Conservation (phyloP, 768 basidiomycete genomes). For the Agrocybe praecox region DNA sequence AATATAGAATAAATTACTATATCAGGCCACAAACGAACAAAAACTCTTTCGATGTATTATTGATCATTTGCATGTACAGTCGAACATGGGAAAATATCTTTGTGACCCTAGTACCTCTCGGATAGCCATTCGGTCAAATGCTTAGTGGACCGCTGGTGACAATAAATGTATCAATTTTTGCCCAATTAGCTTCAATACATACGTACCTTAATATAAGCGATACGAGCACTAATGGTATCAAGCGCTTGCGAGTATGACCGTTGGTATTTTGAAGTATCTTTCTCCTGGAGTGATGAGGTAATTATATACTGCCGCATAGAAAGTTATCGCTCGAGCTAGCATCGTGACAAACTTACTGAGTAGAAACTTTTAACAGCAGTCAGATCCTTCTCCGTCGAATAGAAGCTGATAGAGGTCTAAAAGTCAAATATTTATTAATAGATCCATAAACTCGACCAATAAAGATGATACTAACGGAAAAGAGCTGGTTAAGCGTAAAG, state of each 20-base stretch:
- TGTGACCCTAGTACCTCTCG: not conserved
- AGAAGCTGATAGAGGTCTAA: not conserved
- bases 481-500: not conserved
- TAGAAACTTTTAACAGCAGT: not conserved
- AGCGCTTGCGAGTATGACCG: not conserved
- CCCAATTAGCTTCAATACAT: not conserved
- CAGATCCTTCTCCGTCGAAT: constrained; percentile 4
- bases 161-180: not conserved
- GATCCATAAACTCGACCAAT: not conserved
- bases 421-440: not conserved
- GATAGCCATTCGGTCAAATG: constrained; percentile 6
- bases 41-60: too few species aligned
- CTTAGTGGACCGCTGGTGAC: constrained; percentile 4
- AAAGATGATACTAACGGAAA: constrained; percentile 5
- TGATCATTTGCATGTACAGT: too few species aligned
- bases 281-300: not conserved
- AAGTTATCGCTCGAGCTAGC: too few species aligned
- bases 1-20: too few species aligned
- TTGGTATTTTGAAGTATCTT: constrained; percentile 3
- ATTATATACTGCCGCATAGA: too few species aligned
- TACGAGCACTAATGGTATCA: constrained; percentile 1
- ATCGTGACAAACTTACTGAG: not conserved
- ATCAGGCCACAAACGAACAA: too few species aligned
- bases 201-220: not conserved
- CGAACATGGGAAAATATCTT: too few species aligned